phyloP scores from a whole-genome alignment of 768 basidiomycete genomes.

The Amanita molliuscula region DNA sequence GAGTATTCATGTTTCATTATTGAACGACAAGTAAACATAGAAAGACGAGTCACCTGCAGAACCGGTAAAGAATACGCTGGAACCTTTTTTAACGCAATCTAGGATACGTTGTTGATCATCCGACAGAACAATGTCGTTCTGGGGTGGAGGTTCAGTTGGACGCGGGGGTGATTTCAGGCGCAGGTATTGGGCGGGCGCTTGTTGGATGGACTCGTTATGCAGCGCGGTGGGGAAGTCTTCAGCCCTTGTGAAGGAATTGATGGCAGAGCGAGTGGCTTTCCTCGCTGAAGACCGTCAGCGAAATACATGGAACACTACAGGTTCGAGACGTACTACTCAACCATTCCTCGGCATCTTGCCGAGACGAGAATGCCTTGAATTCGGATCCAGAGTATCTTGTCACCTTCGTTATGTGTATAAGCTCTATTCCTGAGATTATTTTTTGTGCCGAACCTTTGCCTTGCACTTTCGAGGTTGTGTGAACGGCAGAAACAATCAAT shows the following conservation, averaged over 20 bases:
- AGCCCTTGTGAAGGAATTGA: too few relatives aligned
- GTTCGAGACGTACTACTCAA: slow-evolving; percentile 18
- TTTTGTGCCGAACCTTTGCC: slow-evolving; percentile 23
- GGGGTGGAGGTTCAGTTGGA: slow-evolving; percentile 1
- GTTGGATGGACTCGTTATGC: not conserved
- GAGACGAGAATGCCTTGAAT: slow-evolving; percentile 41
- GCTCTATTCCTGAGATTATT: not conserved
- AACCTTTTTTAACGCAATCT: slow-evolving; percentile 41
- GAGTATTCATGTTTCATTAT: not conserved
- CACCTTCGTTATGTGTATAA: slow-evolving; percentile 23
- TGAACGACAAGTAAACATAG: not conserved
- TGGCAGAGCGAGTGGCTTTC: not conserved
- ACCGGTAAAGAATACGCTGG: slow-evolving; percentile 80
- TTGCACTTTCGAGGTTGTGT: slow-evolving; percentile 27
- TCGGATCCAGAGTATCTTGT: slow-evolving; percentile 40
- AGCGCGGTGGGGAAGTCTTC: too few relatives aligned
- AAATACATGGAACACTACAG: not conserved
- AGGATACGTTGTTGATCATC: slow-evolving; percentile 42
- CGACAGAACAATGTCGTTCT: slow-evolving; percentile 29
- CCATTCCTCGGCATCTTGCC: slow-evolving; percentile 41
- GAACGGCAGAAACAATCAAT: not conserved
- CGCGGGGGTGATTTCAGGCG: not conserved
- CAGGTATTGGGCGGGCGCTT: not conserved
- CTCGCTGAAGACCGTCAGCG: not conserved
- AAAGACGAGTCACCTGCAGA: slow-evolving; percentile 50